A percentile compares a stretch with the other conserved stretches of the same genome.
These are phyloP conservation scores for Lablab purpureus DNA, from an alignment of 306 rosid species.

Conservation along the genomic window DNA sequence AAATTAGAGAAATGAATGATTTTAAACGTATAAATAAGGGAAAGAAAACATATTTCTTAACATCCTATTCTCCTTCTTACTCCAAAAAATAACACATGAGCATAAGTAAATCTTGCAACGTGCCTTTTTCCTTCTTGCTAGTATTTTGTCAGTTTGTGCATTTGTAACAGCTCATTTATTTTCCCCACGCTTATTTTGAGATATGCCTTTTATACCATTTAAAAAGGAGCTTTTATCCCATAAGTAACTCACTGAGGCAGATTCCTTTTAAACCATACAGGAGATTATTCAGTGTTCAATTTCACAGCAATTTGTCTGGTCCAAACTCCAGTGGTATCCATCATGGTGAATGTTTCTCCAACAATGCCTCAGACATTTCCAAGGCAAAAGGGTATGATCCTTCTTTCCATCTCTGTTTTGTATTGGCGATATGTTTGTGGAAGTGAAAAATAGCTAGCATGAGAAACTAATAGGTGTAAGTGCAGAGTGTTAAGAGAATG, in stretches of 20 bases:
- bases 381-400: constrained; percentile 56
- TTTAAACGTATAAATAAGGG: background rate
- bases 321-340: background rate
- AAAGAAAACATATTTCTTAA: constrained; percentile 9
- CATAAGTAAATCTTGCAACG: background rate
- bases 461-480: background rate
- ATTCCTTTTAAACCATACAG: constrained; percentile 44
- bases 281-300: constrained; percentile 41
- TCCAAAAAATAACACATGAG: background rate
- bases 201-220: constrained; percentile 31
- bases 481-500: background rate
- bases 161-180: constrained; percentile 6
- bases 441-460: background rate
- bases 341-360: constrained; percentile 42
- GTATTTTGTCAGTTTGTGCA: constrained; percentile 12
- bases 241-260: constrained; percentile 20
- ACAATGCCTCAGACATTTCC: constrained; percentile 41
- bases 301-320: constrained; percentile 8
- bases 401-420: constrained; percentile 9
- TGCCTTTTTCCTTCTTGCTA: constrained; percentile 24
- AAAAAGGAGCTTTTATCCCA: constrained; percentile 23
- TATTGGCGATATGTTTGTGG: background rate
- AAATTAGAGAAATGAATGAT: constrained; percentile 3
- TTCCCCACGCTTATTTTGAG: constrained; percentile 33
- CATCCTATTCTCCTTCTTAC: background rate